Percentiles rank a stretch among this genome's conserved stretches.
phyloP scores from a whole-genome alignment of 805 yeast genomes.

The Teunomyces tritomae region DNA sequence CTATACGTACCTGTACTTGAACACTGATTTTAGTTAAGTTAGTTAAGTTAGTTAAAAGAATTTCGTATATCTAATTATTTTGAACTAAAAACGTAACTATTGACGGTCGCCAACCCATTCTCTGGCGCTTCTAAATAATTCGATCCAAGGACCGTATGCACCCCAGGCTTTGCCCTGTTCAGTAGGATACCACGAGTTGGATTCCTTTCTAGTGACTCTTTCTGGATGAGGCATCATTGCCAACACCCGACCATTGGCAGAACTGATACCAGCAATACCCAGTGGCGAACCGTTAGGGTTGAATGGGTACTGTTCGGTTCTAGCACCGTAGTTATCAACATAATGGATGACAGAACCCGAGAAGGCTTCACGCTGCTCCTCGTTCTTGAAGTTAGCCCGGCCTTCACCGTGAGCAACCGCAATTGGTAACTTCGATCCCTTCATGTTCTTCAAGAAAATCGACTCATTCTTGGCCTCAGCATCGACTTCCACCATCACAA shows the following conservation, averaged over 20 bases:
- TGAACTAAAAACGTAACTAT: slow-evolving; percentile 7
- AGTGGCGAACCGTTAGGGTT: slow-evolving; percentile 96
- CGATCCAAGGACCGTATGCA: slow-evolving; percentile 92
- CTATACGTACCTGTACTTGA: no score
- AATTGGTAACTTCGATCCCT: slow-evolving; percentile 90
- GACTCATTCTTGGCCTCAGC: slow-evolving; percentile 47
- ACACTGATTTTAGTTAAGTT: not conserved
- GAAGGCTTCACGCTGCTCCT: slow-evolving; percentile 45
- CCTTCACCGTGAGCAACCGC: slow-evolving; percentile 99
- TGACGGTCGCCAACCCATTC: slow-evolving; percentile 70
- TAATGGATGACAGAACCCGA: slow-evolving; percentile 64
- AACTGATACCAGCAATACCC: slow-evolving; percentile 89
- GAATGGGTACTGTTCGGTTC: slow-evolving; percentile 81
- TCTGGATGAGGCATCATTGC: slow-evolving; percentile 99
- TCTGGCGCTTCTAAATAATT: slow-evolving; percentile 89
- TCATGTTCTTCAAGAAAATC: slow-evolving; percentile 85
- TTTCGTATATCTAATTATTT: not conserved
- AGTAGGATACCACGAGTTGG: slow-evolving; percentile 86
- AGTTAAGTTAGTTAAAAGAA: not conserved
- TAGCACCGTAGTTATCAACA: slow-evolving; percentile 87
- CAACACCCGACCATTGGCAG: slow-evolving; percentile 90
- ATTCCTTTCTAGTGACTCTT: slow-evolving; percentile 81
- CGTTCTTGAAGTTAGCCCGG: slow-evolving; percentile 66
- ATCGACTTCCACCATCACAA: slow-evolving; percentile 78
- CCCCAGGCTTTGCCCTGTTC: slow-evolving; percentile 64